Evolutionary conservation across 2,329 filamentous ascomycete genomes (phyloP).

Genomic region (Talaromyces sp.): DNA sequence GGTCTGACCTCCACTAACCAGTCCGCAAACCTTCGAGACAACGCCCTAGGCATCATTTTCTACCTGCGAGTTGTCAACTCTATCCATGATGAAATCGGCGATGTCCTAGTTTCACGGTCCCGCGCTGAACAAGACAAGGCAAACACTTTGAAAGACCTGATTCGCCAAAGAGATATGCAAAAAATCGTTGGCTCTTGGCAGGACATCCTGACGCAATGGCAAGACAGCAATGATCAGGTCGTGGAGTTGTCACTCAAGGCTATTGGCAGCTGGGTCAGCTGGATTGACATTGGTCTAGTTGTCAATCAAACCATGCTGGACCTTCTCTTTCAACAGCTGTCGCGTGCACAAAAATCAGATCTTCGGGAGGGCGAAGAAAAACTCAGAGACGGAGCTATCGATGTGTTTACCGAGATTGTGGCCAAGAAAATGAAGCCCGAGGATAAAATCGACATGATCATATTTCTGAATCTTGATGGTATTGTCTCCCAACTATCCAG

Average conservation of each 20-base stretch:
- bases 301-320: slow-evolving; percentile 85
- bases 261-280: slow-evolving; percentile 97
- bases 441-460: slow-evolving; percentile 87
- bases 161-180: slow-evolving; percentile 78
- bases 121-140: slow-evolving; percentile 77
- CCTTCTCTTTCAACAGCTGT: slow-evolving; percentile 79
- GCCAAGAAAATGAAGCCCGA: slow-evolving; percentile 94
- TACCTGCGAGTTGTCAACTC: slow-evolving; percentile 85
- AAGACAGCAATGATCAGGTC: slow-evolving; percentile 62
- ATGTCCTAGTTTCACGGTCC: slow-evolving; percentile 76
- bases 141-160: slow-evolving; percentile 82
- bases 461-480: slow-evolving; percentile 78
- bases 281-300: slow-evolving; percentile 93
- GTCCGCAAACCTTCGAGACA: slow-evolving; percentile 56
- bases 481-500: slow-evolving; percentile 81
- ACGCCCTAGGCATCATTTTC: slow-evolving; percentile 70
- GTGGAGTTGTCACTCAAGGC: slow-evolving; percentile 85
- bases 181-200: slow-evolving; percentile 90
- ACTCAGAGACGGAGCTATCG: slow-evolving; percentile 84
- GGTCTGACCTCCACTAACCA: slow-evolving; percentile 62
- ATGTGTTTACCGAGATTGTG: slow-evolving; percentile 92
- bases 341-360: slow-evolving; percentile 59
- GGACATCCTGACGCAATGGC: slow-evolving; percentile 76
- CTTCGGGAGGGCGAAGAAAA: slow-evolving; percentile 68
- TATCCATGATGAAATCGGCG: slow-evolving; percentile 95